Conservation (phyloP, 2,329 filamentous ascomycete genomes). For the Aspergillus quadricinctus region DNA sequence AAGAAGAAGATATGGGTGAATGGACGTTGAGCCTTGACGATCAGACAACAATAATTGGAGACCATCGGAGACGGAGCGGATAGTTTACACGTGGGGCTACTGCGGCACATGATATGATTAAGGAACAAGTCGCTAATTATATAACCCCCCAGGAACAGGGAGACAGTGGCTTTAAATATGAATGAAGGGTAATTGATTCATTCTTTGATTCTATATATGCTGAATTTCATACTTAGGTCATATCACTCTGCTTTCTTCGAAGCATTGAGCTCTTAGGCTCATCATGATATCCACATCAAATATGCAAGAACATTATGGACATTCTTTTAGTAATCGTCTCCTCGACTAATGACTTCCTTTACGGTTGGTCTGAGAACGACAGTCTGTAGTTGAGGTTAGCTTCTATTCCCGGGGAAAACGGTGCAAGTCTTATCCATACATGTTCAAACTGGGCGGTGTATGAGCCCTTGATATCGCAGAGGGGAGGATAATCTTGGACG, state of each 20-base stretch:
- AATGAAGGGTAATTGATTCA: not conserved
- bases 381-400: slow-evolving; percentile 49
- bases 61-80: slow-evolving; percentile 20
- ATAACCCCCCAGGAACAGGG: not conserved
- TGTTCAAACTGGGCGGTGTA: slow-evolving; percentile 95
- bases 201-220: not conserved
- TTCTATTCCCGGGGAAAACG: not conserved
- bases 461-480: slow-evolving; percentile 88
- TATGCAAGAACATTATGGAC: not conserved
- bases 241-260: not conserved
- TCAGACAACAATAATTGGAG: not conserved
- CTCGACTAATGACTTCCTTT: slow-evolving; percentile 83
- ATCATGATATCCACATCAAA: not conserved
- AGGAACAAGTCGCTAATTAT: not conserved
- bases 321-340: slow-evolving; percentile 68
- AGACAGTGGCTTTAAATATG: not conserved
- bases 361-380: slow-evolving; percentile 73
- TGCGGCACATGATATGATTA: slow-evolving; percentile 7
- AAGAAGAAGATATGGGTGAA: not conserved
- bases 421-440: slow-evolving; percentile 53
- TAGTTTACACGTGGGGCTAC: slow-evolving; percentile 37
- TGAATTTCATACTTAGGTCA: not conserved
- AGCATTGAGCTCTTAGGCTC: not conserved
- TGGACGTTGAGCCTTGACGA: not conserved
- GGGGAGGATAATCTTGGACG: slow-evolving; percentile 83